Evolutionary conservation across 2,329 filamentous ascomycete genomes (phyloP).

Genomic region (Clonostachys byssicola): DNA sequence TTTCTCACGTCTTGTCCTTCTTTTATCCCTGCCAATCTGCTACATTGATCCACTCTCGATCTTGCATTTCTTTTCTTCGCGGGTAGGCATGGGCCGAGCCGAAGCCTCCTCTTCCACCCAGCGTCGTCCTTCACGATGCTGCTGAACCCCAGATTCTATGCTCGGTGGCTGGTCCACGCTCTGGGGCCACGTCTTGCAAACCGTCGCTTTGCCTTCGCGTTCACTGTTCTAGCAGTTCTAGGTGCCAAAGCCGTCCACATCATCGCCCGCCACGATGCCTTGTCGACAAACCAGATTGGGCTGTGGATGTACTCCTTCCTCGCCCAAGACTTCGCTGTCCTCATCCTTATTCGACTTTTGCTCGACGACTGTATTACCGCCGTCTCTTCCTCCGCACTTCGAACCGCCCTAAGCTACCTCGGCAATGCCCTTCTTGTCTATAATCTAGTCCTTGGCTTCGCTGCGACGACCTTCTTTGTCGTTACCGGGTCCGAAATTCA

Average conservation of each 20-base stretch:
- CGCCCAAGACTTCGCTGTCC: constrained; percentile 4
- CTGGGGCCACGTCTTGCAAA: not conserved
- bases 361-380: not conserved
- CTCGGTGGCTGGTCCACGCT: too few relatives aligned
- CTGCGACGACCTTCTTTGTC: not conserved
- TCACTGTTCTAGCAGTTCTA: not conserved
- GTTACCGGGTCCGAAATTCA: not conserved
- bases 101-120: too few relatives aligned
- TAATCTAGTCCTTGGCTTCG: not conserved
- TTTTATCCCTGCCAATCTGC: too few relatives aligned
- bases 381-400: too few relatives aligned
- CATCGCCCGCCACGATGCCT: constrained; percentile 4
- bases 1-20: too few relatives aligned
- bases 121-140: too few relatives aligned
- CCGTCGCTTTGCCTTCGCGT: not conserved
- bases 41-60: too few relatives aligned
- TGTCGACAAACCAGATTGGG: constrained; percentile 3
- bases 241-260: constrained; percentile 7
- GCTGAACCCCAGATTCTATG: too few relatives aligned
- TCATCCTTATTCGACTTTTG: constrained; percentile 2
- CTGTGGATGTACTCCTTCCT: constrained; percentile 3
- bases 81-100: too few relatives aligned
- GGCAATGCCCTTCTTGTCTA: not conserved
- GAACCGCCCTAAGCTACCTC: too few relatives aligned
- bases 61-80: too few relatives aligned